Evolutionary conservation across 768 basidiomycete species (phyloP).

Genomic region (Auriscalpium orientale): DNA sequence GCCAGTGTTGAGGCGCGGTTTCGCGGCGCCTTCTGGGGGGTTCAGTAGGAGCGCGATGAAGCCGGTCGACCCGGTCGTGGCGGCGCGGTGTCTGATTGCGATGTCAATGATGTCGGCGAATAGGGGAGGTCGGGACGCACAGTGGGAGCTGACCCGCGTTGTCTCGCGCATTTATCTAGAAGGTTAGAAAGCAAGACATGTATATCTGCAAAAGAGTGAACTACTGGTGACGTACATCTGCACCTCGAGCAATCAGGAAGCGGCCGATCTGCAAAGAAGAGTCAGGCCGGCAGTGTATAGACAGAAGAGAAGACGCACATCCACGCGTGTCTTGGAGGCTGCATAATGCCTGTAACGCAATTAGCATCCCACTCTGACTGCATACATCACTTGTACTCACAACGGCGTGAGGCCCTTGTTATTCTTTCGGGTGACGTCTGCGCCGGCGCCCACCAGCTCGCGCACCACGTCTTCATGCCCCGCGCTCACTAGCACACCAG

Average conservation of each 20-base stretch:
- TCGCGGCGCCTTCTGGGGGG: conserved; percentile 66
- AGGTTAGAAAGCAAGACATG: conserved; percentile 22
- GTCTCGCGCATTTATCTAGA: conserved; percentile 89
- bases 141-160: conserved; percentile 88
- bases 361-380: conserved; percentile 5
- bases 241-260: conserved; percentile 78
- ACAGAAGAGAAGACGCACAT: conserved; percentile 34
- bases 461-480: conserved; percentile 69
- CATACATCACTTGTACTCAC: conserved; percentile 36
- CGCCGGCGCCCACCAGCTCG: conserved; percentile 76
- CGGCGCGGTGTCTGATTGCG: conserved; percentile 76
- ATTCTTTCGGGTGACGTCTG: conserved; percentile 73
- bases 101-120: background rate
- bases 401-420: conserved; percentile 79
- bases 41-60: conserved; percentile 84
- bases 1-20: conserved; percentile 79
- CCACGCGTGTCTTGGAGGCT: conserved; percentile 83
- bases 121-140: conserved; percentile 33
- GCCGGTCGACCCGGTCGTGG: conserved; percentile 88
- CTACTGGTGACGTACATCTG: conserved; percentile 63
- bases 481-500: conserved; percentile 55
- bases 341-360: conserved; percentile 69
- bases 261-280: conserved; percentile 65
- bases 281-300: background rate
- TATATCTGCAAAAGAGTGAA: conserved; percentile 13